Conservation (phyloP, 2,329 filamentous ascomycete species). For the Claviceps humidiphila region DNA sequence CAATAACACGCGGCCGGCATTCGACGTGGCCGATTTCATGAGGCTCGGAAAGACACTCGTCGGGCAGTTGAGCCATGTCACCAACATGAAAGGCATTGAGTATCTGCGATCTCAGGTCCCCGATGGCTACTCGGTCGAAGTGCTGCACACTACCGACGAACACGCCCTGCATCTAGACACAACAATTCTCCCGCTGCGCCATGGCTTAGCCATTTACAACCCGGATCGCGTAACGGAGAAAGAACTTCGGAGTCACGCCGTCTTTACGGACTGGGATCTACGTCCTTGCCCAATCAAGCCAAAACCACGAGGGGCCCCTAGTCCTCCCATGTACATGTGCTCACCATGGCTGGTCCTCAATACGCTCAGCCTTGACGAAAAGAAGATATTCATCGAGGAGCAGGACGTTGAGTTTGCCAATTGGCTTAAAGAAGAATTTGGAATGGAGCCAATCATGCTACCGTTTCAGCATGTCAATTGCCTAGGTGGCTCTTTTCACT, state of each 20-base stretch:
- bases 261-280: conserved; percentile 17
- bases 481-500: conserved; percentile 20
- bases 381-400: conserved; percentile 15
- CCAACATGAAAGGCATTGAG: conserved; percentile 18
- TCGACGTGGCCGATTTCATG: conserved; percentile 23
- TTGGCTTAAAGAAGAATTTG: conserved; percentile 9
- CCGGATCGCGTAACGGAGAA: conserved; percentile 13
- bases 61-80: conserved; percentile 20
- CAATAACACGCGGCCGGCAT: conserved; percentile 20
- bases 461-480: conserved; percentile 20
- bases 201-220: conserved; percentile 16
- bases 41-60: conserved; percentile 18
- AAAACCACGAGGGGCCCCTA: not conserved
- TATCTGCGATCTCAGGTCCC: conserved; percentile 14
- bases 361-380: conserved; percentile 14
- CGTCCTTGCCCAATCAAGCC: conserved; percentile 12
- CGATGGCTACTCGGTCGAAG: conserved; percentile 16
- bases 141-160: conserved; percentile 14
- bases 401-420: conserved; percentile 10
- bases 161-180: conserved; percentile 21
- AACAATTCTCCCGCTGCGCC: conserved; percentile 16
- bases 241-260: conserved; percentile 11
- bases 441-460: conserved; percentile 8
- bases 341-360: conserved; percentile 16
- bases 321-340: conserved; percentile 15